These are phyloP conservation scores for Limnanthes douglasii DNA, from an alignment of 345 rosid species.

Conservation along the genomic window DNA sequence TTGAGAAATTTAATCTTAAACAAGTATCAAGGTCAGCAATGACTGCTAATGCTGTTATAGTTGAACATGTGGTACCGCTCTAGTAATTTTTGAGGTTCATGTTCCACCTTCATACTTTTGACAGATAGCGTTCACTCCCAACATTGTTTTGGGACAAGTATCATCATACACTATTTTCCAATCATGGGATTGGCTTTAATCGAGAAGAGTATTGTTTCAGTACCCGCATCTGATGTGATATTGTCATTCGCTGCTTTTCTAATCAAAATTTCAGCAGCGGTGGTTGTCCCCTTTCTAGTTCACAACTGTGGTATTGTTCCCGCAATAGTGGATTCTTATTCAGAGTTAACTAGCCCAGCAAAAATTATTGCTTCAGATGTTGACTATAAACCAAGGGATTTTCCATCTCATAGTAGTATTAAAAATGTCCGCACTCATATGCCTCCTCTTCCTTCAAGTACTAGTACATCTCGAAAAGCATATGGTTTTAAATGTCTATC, in stretches of 20 bases:
- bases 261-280: constrained; percentile 95
- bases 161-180: constrained; percentile 69
- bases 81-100: constrained; percentile 97
- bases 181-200: constrained; percentile 87
- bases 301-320: constrained; percentile 89
- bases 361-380: no score
- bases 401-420: no score
- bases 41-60: constrained; percentile 51
- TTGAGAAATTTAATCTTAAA: constrained; percentile 32
- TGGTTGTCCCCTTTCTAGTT: constrained; percentile 93
- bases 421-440: no score
- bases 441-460: no score
- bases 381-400: no score
- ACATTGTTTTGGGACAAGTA: constrained; percentile 79
- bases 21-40: constrained; percentile 27
- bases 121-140: constrained; percentile 84
- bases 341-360: no score
- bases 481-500: no score
- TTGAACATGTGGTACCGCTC: constrained; percentile 74
- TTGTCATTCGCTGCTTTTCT: constrained; percentile 93
- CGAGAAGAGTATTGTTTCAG: constrained; percentile 79
- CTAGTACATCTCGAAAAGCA: no score
- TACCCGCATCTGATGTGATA: constrained; percentile 83
- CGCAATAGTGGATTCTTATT: no score
- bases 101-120: constrained; percentile 87